phyloP scores from a whole-genome alignment of 139 green algal species.

The Chloropicon primus region DNA sequence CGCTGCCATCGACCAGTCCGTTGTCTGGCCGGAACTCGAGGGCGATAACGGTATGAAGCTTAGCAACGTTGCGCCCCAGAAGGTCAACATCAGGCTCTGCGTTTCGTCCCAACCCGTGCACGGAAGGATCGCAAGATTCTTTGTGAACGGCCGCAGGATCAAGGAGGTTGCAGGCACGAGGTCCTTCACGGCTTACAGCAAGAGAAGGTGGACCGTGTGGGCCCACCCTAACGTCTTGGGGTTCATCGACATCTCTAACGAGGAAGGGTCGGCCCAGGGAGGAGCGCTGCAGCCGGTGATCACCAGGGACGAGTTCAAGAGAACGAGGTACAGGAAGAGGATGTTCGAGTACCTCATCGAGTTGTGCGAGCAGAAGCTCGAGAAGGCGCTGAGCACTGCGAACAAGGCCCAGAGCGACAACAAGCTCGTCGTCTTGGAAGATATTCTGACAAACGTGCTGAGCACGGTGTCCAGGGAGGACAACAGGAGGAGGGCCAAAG shows the following conservation, averaged over 20 bases:
- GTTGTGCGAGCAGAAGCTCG: background rate
- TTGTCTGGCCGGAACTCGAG: background rate
- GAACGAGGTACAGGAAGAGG: background rate
- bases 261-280: background rate
- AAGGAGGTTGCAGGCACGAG: background rate
- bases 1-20: background rate
- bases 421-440: background rate
- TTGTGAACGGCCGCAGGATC: constrained; percentile 7
- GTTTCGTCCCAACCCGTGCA: background rate
- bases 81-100: background rate
- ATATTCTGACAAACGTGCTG: background rate
- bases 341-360: background rate
- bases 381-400: background rate
- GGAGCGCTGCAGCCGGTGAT: constrained; percentile 3
- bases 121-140: background rate
- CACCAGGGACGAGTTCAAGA: constrained; percentile 12
- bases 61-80: background rate
- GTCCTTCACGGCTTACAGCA: constrained; percentile 1
- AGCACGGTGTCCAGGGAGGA: background rate
- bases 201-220: constrained; percentile 2
- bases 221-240: constrained; percentile 5
- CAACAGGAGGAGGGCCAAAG: background rate
- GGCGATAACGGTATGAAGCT: background rate
- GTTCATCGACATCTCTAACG: constrained; percentile 4
- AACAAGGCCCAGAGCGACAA: constrained; percentile 6